These are phyloP conservation scores for Juncus effusus DNA, from an alignment of 176 grass and related monocot species.

Conservation along the genomic window DNA sequence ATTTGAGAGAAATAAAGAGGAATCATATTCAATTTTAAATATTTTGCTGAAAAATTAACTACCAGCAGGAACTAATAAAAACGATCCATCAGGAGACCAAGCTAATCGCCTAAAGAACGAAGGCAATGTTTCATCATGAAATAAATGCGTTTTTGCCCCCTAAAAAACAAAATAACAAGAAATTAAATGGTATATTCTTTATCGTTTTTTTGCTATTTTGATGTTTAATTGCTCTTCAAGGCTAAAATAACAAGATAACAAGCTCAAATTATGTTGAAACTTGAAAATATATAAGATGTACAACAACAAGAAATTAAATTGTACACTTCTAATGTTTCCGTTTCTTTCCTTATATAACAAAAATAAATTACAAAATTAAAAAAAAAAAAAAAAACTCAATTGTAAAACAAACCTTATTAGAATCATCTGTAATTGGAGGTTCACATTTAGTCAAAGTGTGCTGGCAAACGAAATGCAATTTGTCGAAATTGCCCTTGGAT, in stretches of 20 bases:
- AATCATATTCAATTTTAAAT: constrained; percentile 19
- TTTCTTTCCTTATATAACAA: no score
- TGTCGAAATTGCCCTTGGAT: constrained; percentile 52
- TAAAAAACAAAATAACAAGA: constrained; percentile 27
- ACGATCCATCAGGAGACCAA: constrained; percentile 97
- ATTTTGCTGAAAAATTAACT: constrained; percentile 4
- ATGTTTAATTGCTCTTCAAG: background rate
- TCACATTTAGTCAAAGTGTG: constrained; percentile 65
- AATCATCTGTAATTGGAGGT: constrained; percentile 55
- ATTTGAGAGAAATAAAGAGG: constrained; percentile 21
- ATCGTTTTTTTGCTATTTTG: background rate
- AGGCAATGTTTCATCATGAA: constrained; percentile 93
- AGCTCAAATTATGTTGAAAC: constrained; percentile 4
- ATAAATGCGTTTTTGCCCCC: constrained; percentile 68
- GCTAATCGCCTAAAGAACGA: constrained; percentile 93
- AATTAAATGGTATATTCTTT: constrained; percentile 8
- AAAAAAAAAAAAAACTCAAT: no score
- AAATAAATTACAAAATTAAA: no score
- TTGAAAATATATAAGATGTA: constrained; percentile 3
- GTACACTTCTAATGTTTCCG: no score
- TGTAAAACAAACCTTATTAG: constrained; percentile 49
- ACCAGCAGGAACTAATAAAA: constrained; percentile 91
- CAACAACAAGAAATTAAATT: no score
- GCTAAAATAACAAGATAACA: background rate
- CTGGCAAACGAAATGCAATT: constrained; percentile 81